Evolutionary conservation across 345 rosid genomes (phyloP).

Genomic region (Populus euphratica): DNA sequence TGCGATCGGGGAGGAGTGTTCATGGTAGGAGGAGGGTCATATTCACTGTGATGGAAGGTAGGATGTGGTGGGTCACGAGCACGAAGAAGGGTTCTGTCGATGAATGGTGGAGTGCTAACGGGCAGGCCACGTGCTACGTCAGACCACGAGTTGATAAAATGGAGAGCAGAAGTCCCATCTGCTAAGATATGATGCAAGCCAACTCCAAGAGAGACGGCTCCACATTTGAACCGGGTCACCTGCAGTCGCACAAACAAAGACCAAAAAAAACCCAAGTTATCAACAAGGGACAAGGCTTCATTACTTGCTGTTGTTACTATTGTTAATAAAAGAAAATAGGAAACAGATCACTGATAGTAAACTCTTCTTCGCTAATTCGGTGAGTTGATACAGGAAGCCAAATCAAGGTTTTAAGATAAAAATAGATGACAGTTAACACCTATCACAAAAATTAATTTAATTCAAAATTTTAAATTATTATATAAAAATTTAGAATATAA

Average conservation of each 20-base stretch:
- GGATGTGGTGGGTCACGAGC: constrained; percentile 19
- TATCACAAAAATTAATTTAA: no score
- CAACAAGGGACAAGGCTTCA: background rate
- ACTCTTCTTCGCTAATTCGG: no score
- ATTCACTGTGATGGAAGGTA: constrained; percentile 22
- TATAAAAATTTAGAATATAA: no score
- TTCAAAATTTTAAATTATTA: no score
- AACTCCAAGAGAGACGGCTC: constrained; percentile 23
- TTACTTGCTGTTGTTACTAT: background rate
- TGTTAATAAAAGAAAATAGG: no score
- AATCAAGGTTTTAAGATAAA: no score
- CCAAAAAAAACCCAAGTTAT: no score
- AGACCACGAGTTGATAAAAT: constrained; percentile 33
- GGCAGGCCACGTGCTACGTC: constrained; percentile 17
- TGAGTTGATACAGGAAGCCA: no score
- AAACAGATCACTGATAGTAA: no score
- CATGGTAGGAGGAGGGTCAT: constrained; percentile 19
- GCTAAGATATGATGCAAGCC: constrained; percentile 19
- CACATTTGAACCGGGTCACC: constrained; percentile 34
- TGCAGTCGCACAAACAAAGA: background rate
- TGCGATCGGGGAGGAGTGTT: background rate
- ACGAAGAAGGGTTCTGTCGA: constrained; percentile 15
- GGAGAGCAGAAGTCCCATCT: constrained; percentile 16
- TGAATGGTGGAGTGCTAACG: background rate
- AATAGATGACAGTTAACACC: no score